These are phyloP conservation scores for Trichophyton benhamiae DNA, from an alignment of 2,329 filamentous ascomycete genomes.

Conservation along the genomic window DNA sequence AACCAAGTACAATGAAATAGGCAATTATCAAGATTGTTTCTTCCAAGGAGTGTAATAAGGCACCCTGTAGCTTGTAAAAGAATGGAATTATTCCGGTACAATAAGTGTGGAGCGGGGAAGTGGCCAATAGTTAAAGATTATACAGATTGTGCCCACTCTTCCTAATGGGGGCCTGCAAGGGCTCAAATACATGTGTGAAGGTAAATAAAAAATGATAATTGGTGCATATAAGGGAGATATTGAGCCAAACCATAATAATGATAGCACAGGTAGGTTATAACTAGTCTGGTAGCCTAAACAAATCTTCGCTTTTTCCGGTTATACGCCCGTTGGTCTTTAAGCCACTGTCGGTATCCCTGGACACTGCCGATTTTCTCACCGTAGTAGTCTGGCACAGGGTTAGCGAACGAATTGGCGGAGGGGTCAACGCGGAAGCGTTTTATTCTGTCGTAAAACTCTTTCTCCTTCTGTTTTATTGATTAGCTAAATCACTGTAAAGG, in stretches of 20 bases:
- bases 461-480: constrained; percentile 57
- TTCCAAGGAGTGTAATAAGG: background rate
- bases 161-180: background rate
- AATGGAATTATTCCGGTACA: background rate
- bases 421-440: constrained; percentile 89
- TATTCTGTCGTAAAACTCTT: constrained; percentile 81
- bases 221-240: background rate
- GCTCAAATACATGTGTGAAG: background rate
- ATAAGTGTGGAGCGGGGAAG: background rate
- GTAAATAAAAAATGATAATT: background rate
- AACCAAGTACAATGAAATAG: background rate
- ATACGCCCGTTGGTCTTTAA: constrained; percentile 95
- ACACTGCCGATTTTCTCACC: constrained; percentile 97
- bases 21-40: background rate
- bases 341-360: constrained; percentile 79
- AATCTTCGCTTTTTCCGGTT: constrained; percentile 64
- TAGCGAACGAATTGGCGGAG: constrained; percentile 72
- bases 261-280: background rate
- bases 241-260: background rate
- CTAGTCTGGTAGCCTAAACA: constrained; percentile 15
- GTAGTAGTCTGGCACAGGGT: constrained; percentile 95
- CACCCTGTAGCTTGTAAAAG: background rate
- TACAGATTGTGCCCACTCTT: background rate
- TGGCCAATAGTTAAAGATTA: background rate
- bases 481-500: background rate